A percentile compares a stretch with the other conserved stretches of the same genome.
These are phyloP conservation scores for Vitis hybrid DNA, from an alignment of 177 flowering plant species.

Conservation along the genomic window DNA sequence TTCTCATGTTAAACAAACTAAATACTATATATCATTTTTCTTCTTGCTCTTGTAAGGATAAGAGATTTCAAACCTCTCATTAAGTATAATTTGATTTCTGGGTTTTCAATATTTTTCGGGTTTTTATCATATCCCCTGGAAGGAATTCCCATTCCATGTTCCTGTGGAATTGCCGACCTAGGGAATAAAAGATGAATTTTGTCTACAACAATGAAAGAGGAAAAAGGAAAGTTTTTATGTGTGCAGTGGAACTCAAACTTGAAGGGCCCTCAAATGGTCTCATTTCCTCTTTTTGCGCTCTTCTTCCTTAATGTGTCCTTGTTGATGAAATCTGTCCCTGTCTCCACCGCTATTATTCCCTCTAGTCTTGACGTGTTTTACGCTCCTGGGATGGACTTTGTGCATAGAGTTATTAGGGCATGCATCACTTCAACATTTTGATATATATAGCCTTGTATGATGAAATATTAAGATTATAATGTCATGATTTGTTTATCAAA, in stretches of 20 bases:
- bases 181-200: not conserved
- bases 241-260: not conserved
- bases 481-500: too few relatives aligned
- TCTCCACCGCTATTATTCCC: too few relatives aligned
- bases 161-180: not conserved
- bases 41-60: not conserved
- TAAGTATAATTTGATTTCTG: not conserved
- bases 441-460: too few relatives aligned
- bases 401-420: too few relatives aligned
- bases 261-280: conserved; percentile 2
- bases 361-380: too few relatives aligned
- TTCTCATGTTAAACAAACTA: not conserved
- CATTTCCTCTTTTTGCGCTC: not conserved
- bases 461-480: too few relatives aligned
- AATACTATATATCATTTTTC: not conserved
- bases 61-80: not conserved
- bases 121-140: not conserved
- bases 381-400: too few relatives aligned
- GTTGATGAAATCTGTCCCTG: not conserved
- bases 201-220: not conserved
- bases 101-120: not conserved
- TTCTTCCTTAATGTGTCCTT: not conserved
- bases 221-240: not conserved
- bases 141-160: not conserved
- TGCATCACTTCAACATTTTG: too few relatives aligned